phyloP scores from a whole-genome alignment of 1,284 basidiomycete genomes.

The Boletus semigastroideus region DNA sequence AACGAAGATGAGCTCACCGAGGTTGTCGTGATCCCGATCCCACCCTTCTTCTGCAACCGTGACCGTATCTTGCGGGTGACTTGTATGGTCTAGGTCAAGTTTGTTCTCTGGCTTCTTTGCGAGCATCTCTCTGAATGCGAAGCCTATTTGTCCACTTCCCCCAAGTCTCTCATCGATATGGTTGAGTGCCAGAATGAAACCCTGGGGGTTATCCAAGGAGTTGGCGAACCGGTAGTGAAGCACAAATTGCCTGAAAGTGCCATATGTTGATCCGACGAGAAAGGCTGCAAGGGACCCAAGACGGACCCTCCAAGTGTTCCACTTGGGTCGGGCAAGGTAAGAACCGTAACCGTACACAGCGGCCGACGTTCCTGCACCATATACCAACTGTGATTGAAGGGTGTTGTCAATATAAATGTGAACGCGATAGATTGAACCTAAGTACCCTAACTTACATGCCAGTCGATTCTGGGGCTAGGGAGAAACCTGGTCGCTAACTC shows the following conservation, averaged over 20 bases:
- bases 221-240: slow-evolving; percentile 46
- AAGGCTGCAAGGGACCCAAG: slow-evolving; percentile 27
- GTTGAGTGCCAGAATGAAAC: slow-evolving; percentile 40
- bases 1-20: slow-evolving; percentile 10
- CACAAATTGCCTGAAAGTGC: slow-evolving; percentile 41
- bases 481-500: slow-evolving; percentile 50
- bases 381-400: slow-evolving; percentile 22
- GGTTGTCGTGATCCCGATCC: slow-evolving; percentile 15
- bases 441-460: slow-evolving; percentile 37
- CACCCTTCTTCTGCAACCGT: slow-evolving; percentile 24
- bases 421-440: background rate
- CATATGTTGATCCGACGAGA: slow-evolving; percentile 30
- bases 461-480: slow-evolving; percentile 43
- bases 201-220: slow-evolving; percentile 47
- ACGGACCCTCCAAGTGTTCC: slow-evolving; percentile 27
- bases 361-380: slow-evolving; percentile 29
- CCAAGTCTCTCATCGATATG: slow-evolving; percentile 39
- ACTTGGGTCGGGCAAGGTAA: slow-evolving; percentile 29
- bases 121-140: slow-evolving; percentile 23
- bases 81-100: slow-evolving; percentile 5
- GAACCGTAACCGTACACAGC: slow-evolving; percentile 30
- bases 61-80: slow-evolving; percentile 8
- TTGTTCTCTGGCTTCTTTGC: slow-evolving; percentile 13
- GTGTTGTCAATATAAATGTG: slow-evolving; percentile 7
- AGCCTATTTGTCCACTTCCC: slow-evolving; percentile 26